Evolutionary conservation across 805 yeast genomes (phyloP), one percentile per base, ranked within the genome.

Genomic region (Yarrowia keelungensis): DNA sequence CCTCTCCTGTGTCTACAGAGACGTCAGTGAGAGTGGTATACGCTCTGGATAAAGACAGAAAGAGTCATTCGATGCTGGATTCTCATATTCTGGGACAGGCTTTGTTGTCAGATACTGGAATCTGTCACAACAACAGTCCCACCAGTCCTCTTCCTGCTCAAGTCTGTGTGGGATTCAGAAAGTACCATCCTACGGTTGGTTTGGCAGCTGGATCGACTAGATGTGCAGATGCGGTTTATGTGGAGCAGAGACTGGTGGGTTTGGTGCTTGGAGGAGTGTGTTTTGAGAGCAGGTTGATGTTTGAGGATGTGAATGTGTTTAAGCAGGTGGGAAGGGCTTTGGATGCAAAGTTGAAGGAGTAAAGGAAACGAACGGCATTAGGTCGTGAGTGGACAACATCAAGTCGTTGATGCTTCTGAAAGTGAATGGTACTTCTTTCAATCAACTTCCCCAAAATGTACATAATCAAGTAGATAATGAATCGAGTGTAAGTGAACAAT

Each of bases 311-410:
- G 16, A 56, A 56, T 11, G 42, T 43, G 4, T 41, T 56, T n/a
- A 56, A 56, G 47, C 62, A 56, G 47, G 62, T 56, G 15, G 62
- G 62, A 8, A 16, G 62, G n/a, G 62, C 62, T 0, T n/a, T 56
- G 5, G 62, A 56, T 42, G 62, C 62, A 4, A 54, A 54, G 46
- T 15, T 54, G 14, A 35, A 15, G 35, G 62, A 56, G 39, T 56
- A 11, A 5, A 0, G 12, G 26, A 45, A 45, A 11, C 2, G 46
- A 15, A 15, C 14, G 16, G 15, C 38, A 1, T 1, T 2, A 38
- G 16, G 19, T n/a, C 9, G 15, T n/a, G 15, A 42, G 15, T 15
- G 46, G 16, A 7, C 19, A 38, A 26, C 32, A 26, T 5, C 4
- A 26, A 26, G 32, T 5, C 7, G 32, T 5, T 26, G 5, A 26